A percentile compares a stretch with the other conserved stretches of the same genome.
Conservation (phyloP, 2,329 filamentous ascomycete species). For the Rhytidhysteron rufulum region DNA sequence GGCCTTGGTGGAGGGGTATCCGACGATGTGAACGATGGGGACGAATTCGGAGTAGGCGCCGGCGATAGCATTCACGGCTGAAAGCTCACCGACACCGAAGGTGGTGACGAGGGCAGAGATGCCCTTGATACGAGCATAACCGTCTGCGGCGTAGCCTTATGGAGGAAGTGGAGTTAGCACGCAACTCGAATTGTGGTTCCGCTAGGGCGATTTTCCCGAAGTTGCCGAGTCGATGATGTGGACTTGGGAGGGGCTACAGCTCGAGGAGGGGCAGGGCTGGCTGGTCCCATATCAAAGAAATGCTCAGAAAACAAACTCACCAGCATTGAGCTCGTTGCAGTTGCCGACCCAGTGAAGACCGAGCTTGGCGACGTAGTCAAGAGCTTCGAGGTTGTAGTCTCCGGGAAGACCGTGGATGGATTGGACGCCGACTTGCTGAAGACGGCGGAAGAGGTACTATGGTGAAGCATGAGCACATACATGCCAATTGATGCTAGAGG, state of each 20-base stretch:
- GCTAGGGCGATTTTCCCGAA: slow-evolving; percentile 7
- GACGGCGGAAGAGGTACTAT: slow-evolving; percentile 49
- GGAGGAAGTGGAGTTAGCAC: slow-evolving; percentile 3
- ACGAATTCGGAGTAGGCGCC: slow-evolving; percentile 46
- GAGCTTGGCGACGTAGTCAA: slow-evolving; percentile 55
- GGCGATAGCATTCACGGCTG: slow-evolving; percentile 46
- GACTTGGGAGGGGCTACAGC: background rate
- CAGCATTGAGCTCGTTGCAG: slow-evolving; percentile 59
- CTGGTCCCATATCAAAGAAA: too few species aligned
- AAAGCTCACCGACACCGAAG: slow-evolving; percentile 48
- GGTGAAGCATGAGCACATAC: slow-evolving; percentile 14
- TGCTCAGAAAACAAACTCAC: slow-evolving; percentile 23
- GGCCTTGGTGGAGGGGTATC: slow-evolving; percentile 39
- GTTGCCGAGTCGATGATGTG: slow-evolving; percentile 3
- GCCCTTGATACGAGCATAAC: slow-evolving; percentile 46
- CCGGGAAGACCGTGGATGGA: slow-evolving; percentile 52
- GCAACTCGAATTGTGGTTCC: slow-evolving; percentile 4
- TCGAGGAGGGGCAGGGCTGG: slow-evolving; percentile 8
- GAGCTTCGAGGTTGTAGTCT: slow-evolving; percentile 46
- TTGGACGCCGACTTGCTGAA: slow-evolving; percentile 47
- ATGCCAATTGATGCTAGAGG: background rate
- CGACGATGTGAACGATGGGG: slow-evolving; percentile 47
- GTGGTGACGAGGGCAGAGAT: slow-evolving; percentile 46
- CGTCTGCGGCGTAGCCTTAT: slow-evolving; percentile 46
- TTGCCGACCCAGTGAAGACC: slow-evolving; percentile 59